phyloP scores from a whole-genome alignment of 108 stramenopile genomes.

The Skeletonema potamos region DNA sequence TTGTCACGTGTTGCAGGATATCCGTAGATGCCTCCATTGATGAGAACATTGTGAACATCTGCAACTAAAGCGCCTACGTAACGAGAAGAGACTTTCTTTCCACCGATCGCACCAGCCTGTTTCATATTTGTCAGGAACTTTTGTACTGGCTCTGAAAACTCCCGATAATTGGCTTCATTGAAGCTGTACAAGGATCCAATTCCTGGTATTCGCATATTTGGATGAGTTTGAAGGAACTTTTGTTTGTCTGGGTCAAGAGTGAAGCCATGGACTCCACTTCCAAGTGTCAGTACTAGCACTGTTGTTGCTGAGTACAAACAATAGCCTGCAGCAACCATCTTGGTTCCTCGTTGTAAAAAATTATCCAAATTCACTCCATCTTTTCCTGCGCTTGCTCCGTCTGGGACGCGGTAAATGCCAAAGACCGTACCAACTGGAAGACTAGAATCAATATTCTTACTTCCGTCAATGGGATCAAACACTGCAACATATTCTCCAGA shows the following conservation, averaged over 20 bases:
- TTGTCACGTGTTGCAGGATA: conserved; percentile 92
- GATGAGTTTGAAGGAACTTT: conserved; percentile 92
- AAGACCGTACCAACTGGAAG: conserved; percentile 98
- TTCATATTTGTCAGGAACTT: conserved; percentile 67
- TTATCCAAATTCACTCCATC: conserved; percentile 48
- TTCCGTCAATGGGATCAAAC: conserved; percentile 96
- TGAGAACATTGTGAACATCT: conserved; percentile 98
- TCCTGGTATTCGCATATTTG: conserved; percentile 89
- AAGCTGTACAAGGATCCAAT: conserved; percentile 91
- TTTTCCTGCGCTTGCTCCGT: conserved; percentile 40
- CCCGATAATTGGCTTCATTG: conserved; percentile 95
- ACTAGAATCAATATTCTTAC: conserved; percentile 96
- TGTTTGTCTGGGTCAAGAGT: conserved; percentile 96
- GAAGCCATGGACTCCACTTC: conserved; percentile 95
- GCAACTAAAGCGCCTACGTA: conserved; percentile 98
- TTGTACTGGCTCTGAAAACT: conserved; percentile 79
- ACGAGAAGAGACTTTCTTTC: conserved; percentile 52
- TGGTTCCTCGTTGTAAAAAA: conserved; percentile 88
- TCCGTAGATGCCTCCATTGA: conserved; percentile 98
- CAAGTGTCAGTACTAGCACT: conserved; percentile 92
- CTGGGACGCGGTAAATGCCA: conserved; percentile 85
- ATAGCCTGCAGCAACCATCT: conserved; percentile 94
- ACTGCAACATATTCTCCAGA: conserved; percentile 94
- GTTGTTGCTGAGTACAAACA: conserved; percentile 98
- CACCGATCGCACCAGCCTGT: conserved; percentile 44